Percentiles rank a stretch among this genome's conserved stretches.
Evolutionary conservation across 495 filamentous ascomycete species (phyloP).

Genomic region (Penicillium diatomitis): DNA sequence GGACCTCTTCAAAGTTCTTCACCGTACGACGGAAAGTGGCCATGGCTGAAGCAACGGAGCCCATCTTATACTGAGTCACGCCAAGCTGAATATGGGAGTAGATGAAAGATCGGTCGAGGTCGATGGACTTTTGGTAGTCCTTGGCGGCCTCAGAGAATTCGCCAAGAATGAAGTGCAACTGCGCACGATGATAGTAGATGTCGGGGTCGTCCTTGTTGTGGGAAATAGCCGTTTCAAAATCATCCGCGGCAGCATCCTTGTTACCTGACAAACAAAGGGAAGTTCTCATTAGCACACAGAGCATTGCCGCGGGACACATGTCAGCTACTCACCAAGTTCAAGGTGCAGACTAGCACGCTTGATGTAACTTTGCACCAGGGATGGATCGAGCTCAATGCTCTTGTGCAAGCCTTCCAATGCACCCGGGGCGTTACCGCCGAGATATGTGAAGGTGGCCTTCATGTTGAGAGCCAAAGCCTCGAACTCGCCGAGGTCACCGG

Average conservation of each 20-base stretch:
- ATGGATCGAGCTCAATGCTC: slow-evolving; percentile 81
- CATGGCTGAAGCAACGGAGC: slow-evolving; percentile 94
- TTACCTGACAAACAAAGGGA: slow-evolving; percentile 47
- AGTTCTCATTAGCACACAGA: background rate
- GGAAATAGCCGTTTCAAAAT: slow-evolving; percentile 77
- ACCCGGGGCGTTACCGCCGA: slow-evolving; percentile 75
- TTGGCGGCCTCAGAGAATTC: slow-evolving; percentile 90
- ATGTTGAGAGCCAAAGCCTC: slow-evolving; percentile 92
- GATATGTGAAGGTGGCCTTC: slow-evolving; percentile 89
- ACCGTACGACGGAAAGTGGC: slow-evolving; percentile 94
- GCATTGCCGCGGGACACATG: too few species aligned
- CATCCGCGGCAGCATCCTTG: slow-evolving; percentile 74
- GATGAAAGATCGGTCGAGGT: slow-evolving; percentile 90
- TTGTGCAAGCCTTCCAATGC: slow-evolving; percentile 79
- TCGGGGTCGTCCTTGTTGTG: slow-evolving; percentile 89
- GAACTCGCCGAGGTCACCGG: slow-evolving; percentile 64
- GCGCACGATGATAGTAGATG: slow-evolving; percentile 98
- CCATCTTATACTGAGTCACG: slow-evolving; percentile 99
- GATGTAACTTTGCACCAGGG: slow-evolving; percentile 91
- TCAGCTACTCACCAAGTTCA: slow-evolving; percentile 63
- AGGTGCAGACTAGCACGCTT: slow-evolving; percentile 98
- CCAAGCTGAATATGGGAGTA: slow-evolving; percentile 99
- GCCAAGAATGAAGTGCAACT: slow-evolving; percentile 94
- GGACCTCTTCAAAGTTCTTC: slow-evolving; percentile 94
- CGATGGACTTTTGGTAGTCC: slow-evolving; percentile 99